phyloP scores from a whole-genome alignment of 352 stramenopile genomes.

The Pythium plurisporium region DNA sequence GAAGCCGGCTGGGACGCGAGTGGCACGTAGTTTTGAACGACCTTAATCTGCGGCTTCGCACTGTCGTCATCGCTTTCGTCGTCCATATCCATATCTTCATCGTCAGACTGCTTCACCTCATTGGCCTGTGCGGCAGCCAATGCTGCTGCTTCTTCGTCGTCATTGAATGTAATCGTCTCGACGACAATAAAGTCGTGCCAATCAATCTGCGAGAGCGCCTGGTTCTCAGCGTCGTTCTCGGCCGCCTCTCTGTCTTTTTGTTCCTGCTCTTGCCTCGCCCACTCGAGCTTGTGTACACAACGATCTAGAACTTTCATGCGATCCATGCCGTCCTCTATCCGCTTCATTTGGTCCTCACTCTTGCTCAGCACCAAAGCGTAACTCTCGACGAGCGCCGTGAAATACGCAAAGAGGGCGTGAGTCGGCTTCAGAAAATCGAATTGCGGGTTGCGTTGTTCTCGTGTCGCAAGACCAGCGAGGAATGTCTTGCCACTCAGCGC shows the following conservation, averaged over 20 bases:
- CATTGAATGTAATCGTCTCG: constrained; percentile 96
- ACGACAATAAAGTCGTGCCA: constrained; percentile 99
- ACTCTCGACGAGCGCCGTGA: constrained; percentile 96
- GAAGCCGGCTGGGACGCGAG: constrained; percentile 31
- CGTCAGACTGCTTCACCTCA: constrained; percentile 52
- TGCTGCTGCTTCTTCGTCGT: constrained; percentile 70
- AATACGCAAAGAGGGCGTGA: constrained; percentile 97
- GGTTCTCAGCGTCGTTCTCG: constrained; percentile 68
- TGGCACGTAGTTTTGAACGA: constrained; percentile 86
- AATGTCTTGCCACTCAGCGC: constrained; percentile 95
- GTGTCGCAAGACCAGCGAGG: constrained; percentile 89
- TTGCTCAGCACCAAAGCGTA: constrained; percentile 91
- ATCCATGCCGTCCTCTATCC: constrained; percentile 56
- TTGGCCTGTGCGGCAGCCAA: constrained; percentile 23
- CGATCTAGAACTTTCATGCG: constrained; percentile 85
- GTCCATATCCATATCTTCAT: constrained; percentile 90
- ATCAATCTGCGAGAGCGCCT: constrained; percentile 89
- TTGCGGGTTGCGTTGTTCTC: constrained; percentile 96
- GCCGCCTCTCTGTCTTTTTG: constrained; percentile 62
- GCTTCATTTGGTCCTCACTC: constrained; percentile 61
- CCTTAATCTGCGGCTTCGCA: constrained; percentile 59
- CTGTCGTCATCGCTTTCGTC: constrained; percentile 41
- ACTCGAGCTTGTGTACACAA: constrained; percentile 83
- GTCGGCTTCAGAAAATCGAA: constrained; percentile 98
- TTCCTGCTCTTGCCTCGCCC: constrained; percentile 69